Conservation (phyloP, 1,139 yeast species). For the Yamadazyma membranifaciens region DNA sequence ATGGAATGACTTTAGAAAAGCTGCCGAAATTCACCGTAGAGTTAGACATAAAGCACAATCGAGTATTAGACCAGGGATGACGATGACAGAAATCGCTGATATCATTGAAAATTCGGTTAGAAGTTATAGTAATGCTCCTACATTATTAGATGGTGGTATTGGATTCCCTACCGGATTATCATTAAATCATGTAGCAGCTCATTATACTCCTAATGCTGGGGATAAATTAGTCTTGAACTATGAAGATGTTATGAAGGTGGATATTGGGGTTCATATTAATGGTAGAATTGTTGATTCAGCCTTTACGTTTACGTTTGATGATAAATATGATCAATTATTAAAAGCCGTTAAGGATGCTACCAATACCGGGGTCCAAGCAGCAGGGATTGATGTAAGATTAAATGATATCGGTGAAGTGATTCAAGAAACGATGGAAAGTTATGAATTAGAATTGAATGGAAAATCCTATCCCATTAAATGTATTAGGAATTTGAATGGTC, state of each 20-base stretch:
- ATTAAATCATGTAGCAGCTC: slow-evolving; percentile 93
- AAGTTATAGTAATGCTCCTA: slow-evolving; percentile 65
- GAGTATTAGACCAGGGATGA: slow-evolving; percentile 85
- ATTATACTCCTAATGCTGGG: slow-evolving; percentile 95
- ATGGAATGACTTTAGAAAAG: slow-evolving; percentile 92
- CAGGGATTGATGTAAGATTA: slow-evolving; percentile 94
- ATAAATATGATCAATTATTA: slow-evolving; percentile 74
- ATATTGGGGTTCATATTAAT: slow-evolving; percentile 94
- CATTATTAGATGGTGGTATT: slow-evolving; percentile 73
- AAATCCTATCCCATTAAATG: slow-evolving; percentile 82
- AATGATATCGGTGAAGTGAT: slow-evolving; percentile 95
- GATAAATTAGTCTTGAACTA: slow-evolving; percentile 77
- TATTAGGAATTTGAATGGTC: slow-evolving; percentile 92
- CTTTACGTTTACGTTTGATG: slow-evolving; percentile 86
- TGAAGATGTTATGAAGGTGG: slow-evolving; percentile 96
- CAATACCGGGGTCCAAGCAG: slow-evolving; percentile 85
- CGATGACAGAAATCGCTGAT: slow-evolving; percentile 86
- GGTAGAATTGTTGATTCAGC: slow-evolving; percentile 97
- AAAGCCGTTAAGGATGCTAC: slow-evolving; percentile 92
- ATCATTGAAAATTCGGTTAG: slow-evolving; percentile 84
- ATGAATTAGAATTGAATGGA: slow-evolving; percentile 89
- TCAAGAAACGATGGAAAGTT: slow-evolving; percentile 96
- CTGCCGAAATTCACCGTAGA: slow-evolving; percentile 92
- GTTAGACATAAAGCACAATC: slow-evolving; percentile 80
- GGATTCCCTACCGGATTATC: slow-evolving; percentile 98